Evolutionary conservation across 2,329 filamentous ascomycete species (phyloP).

Genomic region (Mycosphaerella sp.): DNA sequence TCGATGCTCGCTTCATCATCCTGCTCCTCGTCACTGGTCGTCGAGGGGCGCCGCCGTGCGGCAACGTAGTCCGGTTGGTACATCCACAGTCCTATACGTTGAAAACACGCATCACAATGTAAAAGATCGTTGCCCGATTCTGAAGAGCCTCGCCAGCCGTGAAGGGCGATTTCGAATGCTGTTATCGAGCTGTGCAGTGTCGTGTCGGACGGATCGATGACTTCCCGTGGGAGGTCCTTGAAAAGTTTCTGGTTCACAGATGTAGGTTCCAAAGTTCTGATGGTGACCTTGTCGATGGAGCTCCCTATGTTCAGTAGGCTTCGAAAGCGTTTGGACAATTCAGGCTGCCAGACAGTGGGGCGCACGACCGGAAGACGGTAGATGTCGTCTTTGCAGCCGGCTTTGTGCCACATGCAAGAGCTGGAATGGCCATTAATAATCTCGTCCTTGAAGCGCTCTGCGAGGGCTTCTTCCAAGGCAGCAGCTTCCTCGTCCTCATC

Average conservation of each 20-base stretch:
- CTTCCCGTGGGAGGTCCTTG: conserved; percentile 24
- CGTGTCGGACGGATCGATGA: conserved; percentile 18
- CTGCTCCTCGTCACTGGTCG: conserved; percentile 40
- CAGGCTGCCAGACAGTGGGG: conserved; percentile 32
- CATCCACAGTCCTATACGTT: conserved; percentile 88
- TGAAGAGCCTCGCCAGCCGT: conserved; percentile 49
- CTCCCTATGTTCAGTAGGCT: conserved; percentile 25
- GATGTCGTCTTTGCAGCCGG: conserved; percentile 74
- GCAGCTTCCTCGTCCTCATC: conserved; percentile 40
- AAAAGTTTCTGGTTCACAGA: conserved; percentile 21
- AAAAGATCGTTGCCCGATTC: conserved; percentile 64
- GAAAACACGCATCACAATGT: conserved; percentile 77
- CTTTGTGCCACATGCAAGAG: conserved; percentile 77
- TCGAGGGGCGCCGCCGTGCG: conserved; percentile 10
- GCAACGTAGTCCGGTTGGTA: conserved; percentile 57
- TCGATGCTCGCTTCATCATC: conserved; percentile 21
- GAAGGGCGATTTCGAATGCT: conserved; percentile 36
- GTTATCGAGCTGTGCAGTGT: conserved; percentile 12
- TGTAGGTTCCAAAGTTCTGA: conserved; percentile 13
- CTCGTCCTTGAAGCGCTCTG: conserved; percentile 67
- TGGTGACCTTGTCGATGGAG: conserved; percentile 26
- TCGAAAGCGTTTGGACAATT: conserved; percentile 27
- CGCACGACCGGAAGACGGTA: conserved; percentile 50
- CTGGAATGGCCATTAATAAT: conserved; percentile 70
- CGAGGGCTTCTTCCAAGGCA: conserved; percentile 55